Evolutionary conservation across 1,139 yeast species (phyloP).

Genomic region (Yamadazyma sp.): DNA sequence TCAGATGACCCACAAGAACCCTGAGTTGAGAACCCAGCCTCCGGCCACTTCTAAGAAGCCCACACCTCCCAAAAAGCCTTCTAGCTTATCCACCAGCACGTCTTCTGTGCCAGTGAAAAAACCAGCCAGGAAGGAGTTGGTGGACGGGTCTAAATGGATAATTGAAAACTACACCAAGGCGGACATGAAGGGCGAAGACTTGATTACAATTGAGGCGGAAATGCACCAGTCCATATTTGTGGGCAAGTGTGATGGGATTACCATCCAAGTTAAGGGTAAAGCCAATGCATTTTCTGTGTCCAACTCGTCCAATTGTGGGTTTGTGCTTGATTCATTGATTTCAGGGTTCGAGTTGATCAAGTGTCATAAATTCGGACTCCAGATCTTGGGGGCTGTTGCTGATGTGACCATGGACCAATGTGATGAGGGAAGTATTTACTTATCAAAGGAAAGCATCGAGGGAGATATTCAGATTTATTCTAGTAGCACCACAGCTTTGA

Average conservation of each 20-base stretch:
- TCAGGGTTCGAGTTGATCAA: slow-evolving; percentile 89
- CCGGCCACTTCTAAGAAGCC: slow-evolving; percentile 47
- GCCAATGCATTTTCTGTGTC: slow-evolving; percentile 85
- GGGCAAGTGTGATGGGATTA: slow-evolving; percentile 71
- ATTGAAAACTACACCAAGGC: slow-evolving; percentile 71
- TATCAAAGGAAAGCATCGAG: slow-evolving; percentile 66
- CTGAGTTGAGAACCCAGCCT: slow-evolving; percentile 62
- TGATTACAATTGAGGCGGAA: slow-evolving; percentile 71
- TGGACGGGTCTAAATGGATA: slow-evolving; percentile 84
- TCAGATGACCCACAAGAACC: slow-evolving; percentile 94
- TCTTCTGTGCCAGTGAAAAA: slow-evolving; percentile 38
- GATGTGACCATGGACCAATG: slow-evolving; percentile 85
- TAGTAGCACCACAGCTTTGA: slow-evolving; percentile 80
- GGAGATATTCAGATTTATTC: slow-evolving; percentile 71
- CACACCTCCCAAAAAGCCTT: slow-evolving; percentile 76
- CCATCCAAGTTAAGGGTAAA: slow-evolving; percentile 86
- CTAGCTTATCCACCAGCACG: slow-evolving; percentile 45
- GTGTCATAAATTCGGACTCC: slow-evolving; percentile 78
- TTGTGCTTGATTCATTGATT: slow-evolving; percentile 80
- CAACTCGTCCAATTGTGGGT: slow-evolving; percentile 67
- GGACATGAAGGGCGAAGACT: slow-evolving; percentile 39
- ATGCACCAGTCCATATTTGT: slow-evolving; percentile 88
- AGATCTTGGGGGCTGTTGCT: slow-evolving; percentile 77
- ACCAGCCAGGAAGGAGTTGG: slow-evolving; percentile 74
- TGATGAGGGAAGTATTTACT: slow-evolving; percentile 80